Evolutionary conservation across 73 alveolate species (phyloP).

Genomic region (Paramecium sexaurelia): DNA sequence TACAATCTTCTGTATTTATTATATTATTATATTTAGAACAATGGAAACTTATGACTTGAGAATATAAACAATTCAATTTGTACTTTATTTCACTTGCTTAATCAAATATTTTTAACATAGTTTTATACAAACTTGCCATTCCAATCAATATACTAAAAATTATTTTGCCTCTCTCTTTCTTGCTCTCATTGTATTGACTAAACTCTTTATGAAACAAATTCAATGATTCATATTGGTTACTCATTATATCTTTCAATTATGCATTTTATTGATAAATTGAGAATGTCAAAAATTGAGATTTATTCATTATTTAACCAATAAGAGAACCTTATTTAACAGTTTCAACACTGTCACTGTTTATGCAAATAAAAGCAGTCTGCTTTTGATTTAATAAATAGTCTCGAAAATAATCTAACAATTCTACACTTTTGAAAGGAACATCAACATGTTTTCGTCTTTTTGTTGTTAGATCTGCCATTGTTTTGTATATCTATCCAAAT

Average conservation of each 20-base stretch:
- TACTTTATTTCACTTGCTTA: constrained; percentile 8
- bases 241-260: constrained; percentile 8
- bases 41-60: constrained; percentile 40
- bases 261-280: constrained; percentile 32
- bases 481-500: background rate
- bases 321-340: background rate
- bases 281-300: background rate
- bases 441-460: constrained; percentile 42
- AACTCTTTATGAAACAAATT: constrained; percentile 52
- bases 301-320: background rate
- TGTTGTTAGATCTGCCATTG: constrained; percentile 38
- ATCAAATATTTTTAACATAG: background rate
- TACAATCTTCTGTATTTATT: constrained; percentile 45
- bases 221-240: constrained; percentile 30
- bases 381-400: background rate
- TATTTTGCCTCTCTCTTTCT: constrained; percentile 37
- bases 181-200: background rate
- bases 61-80: constrained; percentile 42
- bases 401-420: constrained; percentile 37
- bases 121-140: background rate
- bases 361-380: background rate
- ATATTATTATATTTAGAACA: constrained; percentile 34
- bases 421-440: constrained; percentile 7
- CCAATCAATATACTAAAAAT: background rate
- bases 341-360: background rate